A percentile compares a stretch with the other conserved stretches of the same genome.
Conservation (phyloP, 176 grass and related monocot genomes). For the Ensete glaucum region DNA sequence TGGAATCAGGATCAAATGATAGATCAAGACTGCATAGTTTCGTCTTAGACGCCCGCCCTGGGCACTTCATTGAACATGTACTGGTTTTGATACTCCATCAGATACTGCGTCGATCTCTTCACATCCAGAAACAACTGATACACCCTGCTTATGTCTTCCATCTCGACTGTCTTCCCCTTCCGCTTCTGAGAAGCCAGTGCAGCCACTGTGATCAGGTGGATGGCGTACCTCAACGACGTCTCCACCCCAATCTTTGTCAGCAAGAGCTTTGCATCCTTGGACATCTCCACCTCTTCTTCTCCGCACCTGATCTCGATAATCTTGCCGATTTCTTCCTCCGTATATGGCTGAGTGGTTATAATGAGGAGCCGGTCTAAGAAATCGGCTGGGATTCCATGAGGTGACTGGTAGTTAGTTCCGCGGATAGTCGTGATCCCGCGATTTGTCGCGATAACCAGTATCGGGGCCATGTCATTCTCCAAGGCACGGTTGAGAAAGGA, state of each 20-base stretch:
- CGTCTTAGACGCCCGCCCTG: conserved; percentile 37
- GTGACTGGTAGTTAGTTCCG: conserved; percentile 71
- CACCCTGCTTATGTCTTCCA: conserved; percentile 83
- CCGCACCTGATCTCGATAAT: conserved; percentile 76
- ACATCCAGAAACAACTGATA: conserved; percentile 85
- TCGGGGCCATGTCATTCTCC: conserved; percentile 93
- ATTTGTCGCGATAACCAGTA: conserved; percentile 80
- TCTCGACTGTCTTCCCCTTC: conserved; percentile 79
- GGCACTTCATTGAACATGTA: conserved; percentile 90
- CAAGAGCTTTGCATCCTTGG: conserved; percentile 60
- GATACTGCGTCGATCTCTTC: conserved; percentile 76
- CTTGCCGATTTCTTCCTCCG: conserved; percentile 51
- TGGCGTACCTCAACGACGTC: conserved; percentile 77
- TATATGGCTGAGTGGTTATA: conserved; percentile 64
- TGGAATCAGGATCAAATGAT: no score
- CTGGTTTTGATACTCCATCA: conserved; percentile 85
- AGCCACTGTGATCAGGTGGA: conserved; percentile 67
- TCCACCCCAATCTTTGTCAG: conserved; percentile 84
- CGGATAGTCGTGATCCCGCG: conserved; percentile 79
- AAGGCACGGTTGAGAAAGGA: conserved; percentile 83
- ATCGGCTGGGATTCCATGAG: conserved; percentile 79
- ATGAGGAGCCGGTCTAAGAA: conserved; percentile 77
- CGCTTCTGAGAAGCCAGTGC: conserved; percentile 75
- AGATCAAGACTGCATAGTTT: conserved; percentile 42
- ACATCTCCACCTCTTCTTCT: conserved; percentile 89